Evolutionary conservation across 768 basidiomycete species (phyloP).

Genomic region (Lactifluus subvellereus): DNA sequence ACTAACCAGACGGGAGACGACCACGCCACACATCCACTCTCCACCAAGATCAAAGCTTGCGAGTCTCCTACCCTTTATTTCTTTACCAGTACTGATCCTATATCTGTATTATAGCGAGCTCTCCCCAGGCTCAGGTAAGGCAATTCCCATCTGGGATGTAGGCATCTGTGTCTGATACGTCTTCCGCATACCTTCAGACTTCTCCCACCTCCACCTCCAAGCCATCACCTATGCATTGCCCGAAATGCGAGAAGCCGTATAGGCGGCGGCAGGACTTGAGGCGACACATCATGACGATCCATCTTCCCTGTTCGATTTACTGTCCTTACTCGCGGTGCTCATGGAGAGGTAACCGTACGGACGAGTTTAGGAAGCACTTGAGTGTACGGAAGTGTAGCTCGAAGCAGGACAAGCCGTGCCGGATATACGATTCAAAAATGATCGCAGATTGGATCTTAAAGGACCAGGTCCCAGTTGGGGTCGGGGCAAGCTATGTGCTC

Average conservation of each 20-base stretch:
- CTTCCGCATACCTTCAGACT: background rate
- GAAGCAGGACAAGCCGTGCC: background rate
- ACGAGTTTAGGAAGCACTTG: background rate
- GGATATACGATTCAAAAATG: background rate
- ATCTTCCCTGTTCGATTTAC: background rate
- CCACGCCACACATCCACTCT: too few relatives aligned
- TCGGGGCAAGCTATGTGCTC: background rate
- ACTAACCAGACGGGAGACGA: too few relatives aligned
- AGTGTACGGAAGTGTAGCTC: too few relatives aligned
- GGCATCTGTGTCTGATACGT: too few relatives aligned
- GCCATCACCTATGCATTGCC: background rate
- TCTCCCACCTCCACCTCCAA: background rate
- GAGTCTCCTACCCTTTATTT: too few relatives aligned
- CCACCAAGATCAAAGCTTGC: too few relatives aligned
- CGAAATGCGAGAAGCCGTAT: background rate
- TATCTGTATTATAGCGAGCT: too few relatives aligned
- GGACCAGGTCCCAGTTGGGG: background rate
- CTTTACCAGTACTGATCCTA: too few relatives aligned
- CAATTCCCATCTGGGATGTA: constrained; percentile 28
- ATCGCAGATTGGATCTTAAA: background rate
- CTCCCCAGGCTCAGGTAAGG: too few relatives aligned
- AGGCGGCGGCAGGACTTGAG: background rate
- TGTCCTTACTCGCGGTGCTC: background rate
- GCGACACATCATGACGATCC: background rate
- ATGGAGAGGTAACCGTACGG: background rate